These are phyloP conservation scores for Stereocaulon alpinum DNA, from an alignment of 495 filamentous ascomycete species.

Conservation along the genomic window DNA sequence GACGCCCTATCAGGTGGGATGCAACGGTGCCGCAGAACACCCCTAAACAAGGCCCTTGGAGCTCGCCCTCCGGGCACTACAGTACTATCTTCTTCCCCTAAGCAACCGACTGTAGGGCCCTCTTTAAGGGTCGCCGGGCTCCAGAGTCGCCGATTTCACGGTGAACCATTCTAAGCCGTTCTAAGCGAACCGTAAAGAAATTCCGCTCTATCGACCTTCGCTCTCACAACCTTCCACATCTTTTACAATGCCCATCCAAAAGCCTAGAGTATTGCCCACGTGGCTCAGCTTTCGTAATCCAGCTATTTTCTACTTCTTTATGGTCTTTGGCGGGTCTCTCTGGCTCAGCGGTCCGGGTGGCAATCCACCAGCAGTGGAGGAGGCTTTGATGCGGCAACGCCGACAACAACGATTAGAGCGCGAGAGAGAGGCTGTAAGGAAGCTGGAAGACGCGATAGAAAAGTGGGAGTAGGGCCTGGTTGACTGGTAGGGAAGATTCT, in stretches of 20 bases:
- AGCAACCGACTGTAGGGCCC: no score
- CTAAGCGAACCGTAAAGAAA: neutral
- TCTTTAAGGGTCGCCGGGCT: no score
- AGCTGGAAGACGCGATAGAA: neutral
- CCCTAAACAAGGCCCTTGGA: no score
- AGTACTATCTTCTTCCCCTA: no score
- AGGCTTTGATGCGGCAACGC: neutral
- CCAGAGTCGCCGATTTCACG: no score
- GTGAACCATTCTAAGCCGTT: no score
- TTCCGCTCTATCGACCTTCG: neutral
- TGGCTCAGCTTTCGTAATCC: neutral
- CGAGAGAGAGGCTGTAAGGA: neutral
- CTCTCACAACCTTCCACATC: neutral
- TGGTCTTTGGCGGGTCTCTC: neutral
- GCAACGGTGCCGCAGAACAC: no score
- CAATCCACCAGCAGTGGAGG: slow-evolving; percentile 9
- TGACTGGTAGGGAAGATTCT: no score
- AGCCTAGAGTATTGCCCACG: no score
- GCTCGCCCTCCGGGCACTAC: no score
- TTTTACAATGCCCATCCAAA: neutral
- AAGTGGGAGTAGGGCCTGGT: neutral
- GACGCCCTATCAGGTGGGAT: no score
- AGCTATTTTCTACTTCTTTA: neutral
- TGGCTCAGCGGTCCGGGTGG: neutral
- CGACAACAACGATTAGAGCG: neutral